Evolutionary conservation across 2,329 filamentous ascomycete genomes (phyloP).

Genomic region (Geosmithia flava): DNA sequence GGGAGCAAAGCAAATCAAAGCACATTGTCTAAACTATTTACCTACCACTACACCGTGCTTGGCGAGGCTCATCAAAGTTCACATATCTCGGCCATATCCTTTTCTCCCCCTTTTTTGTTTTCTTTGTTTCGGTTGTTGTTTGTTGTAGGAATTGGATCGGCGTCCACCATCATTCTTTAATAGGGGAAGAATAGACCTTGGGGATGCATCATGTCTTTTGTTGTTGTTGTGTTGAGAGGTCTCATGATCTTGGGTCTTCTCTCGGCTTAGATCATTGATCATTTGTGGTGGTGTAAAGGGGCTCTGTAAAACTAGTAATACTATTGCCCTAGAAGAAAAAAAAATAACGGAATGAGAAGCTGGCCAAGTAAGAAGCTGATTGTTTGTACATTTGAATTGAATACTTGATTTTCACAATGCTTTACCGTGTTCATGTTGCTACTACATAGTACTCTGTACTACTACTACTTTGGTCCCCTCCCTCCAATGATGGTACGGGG

Average conservation of each 20-base stretch:
- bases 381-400: background rate
- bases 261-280: no score
- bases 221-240: background rate
- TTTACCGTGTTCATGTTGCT: background rate
- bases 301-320: slow-evolving; percentile 11
- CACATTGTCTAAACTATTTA: background rate
- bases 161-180: background rate
- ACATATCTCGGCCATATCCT: background rate
- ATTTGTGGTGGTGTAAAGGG: background rate
- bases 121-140: background rate
- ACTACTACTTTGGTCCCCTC: no score
- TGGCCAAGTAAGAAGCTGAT: background rate
- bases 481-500: no score
- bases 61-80: background rate
- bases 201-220: background rate
- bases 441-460: no score
- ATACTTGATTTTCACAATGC: background rate
- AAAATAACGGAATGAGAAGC: slow-evolving; percentile 6
- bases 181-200: background rate
- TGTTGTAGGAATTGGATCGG: slow-evolving; percentile 1
- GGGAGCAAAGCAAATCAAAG: background rate
- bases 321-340: slow-evolving; percentile 14
- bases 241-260: background rate
- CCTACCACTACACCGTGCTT: background rate
- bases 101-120: background rate